Evolutionary conservation across 179 eudicot genomes (phyloP), one percentile per base, ranked within the genome.

Genomic region (Camellia oleifera): DNA sequence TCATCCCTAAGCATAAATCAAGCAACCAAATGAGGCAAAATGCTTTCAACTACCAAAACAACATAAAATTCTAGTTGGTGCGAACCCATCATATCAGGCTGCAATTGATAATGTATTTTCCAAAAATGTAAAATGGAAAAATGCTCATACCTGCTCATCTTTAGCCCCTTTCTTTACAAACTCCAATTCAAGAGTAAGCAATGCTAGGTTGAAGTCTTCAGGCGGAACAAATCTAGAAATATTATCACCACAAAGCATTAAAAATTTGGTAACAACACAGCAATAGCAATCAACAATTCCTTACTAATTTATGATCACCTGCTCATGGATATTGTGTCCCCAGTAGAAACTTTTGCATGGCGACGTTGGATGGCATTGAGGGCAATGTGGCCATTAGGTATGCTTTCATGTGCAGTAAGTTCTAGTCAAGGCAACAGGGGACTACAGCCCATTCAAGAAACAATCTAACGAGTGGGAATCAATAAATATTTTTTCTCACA

Each of bases 101-200:
- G 17, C 63, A 50, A 77, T 53, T 66, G 10, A 14, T 52, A 48
- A 7, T 23, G 72, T 8, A 26, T 26, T 26, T 26, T 26, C 32
- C 32, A 26, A 61, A 79, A 75, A 20, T 26, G 56, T 48, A 6
- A 26, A 67, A 32, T 0, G 13, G 40, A 20, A 73, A 61, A 78
- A 62, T 54, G 45, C 44, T 40, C 62, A 23, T 64, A 92, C 98
- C 90, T 91, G 88, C 78, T 94, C 97, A 3, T 91, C 94, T 81
- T 85, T 89, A 20, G 88, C 82, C 77, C 90, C 91, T 78, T 92
- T n/a, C n/a, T n/a, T 88, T 67, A 89, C 88, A 83, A 90, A 94
- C 87, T 96, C 99, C 84, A 96, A 77, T 80, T 96, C 99, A 46
- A 96, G 89, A 52, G 92, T 91, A 69, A 96, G 93, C 83, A 92